These are phyloP conservation scores for Aspergillus sp. DNA, from an alignment of 2,329 filamentous ascomycete species.

Conservation along the genomic window DNA sequence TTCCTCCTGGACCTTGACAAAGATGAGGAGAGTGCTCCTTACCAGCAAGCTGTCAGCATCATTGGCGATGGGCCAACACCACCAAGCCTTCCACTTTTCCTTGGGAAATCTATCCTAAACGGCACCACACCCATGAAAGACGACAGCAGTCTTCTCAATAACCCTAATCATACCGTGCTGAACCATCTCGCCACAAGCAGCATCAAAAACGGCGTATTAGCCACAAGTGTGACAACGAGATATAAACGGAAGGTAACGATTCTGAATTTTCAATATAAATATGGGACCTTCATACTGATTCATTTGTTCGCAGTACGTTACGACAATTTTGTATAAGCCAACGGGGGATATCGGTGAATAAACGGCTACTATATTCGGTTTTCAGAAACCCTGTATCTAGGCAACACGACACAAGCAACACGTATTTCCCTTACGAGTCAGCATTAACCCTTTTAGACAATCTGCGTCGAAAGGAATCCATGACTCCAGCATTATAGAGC, in stretches of 20 bases:
- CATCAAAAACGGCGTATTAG: constrained; percentile 94
- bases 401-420: not conserved
- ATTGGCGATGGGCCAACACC: constrained; percentile 79
- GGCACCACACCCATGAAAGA: constrained; percentile 91
- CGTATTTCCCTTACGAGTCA: not conserved
- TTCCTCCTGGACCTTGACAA: constrained; percentile 84
- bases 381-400: not conserved
- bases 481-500: not conserved
- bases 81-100: constrained; percentile 82
- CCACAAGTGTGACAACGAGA: constrained; percentile 93
- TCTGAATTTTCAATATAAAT: not conserved
- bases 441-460: not conserved
- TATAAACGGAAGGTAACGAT: constrained; percentile 76
- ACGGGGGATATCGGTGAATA: constrained; percentile 51
- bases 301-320: constrained; percentile 71
- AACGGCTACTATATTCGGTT: constrained; percentile 7
- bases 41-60: constrained; percentile 71
- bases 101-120: constrained; percentile 93
- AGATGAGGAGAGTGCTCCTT: constrained; percentile 72
- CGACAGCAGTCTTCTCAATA: constrained; percentile 93
- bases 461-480: not conserved
- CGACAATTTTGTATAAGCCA: constrained; percentile 96
- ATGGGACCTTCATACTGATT: constrained; percentile 11
- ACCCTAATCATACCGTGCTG: constrained; percentile 95
- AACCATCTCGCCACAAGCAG: constrained; percentile 97